These are phyloP conservation scores for Pseudodiploospora longispora DNA, from an alignment of 2,329 filamentous ascomycete genomes.

Conservation along the genomic window DNA sequence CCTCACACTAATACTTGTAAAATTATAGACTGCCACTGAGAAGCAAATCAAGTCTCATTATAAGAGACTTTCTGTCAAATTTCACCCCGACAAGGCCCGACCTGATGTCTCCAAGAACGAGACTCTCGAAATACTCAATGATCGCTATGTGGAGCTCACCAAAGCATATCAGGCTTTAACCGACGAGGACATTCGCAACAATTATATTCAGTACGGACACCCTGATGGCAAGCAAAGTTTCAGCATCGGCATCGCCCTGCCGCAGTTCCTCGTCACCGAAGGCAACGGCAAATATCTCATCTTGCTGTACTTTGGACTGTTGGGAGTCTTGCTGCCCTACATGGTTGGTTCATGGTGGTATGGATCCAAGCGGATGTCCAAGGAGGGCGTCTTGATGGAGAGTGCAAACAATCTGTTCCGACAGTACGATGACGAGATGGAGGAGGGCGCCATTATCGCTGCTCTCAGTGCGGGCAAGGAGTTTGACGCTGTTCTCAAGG, in stretches of 20 bases:
- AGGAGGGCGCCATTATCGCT: constrained; percentile 69
- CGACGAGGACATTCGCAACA: constrained; percentile 94
- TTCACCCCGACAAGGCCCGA: constrained; percentile 87
- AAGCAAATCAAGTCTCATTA: constrained; percentile 90
- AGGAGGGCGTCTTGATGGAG: constrained; percentile 86
- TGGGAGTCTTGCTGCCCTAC: constrained; percentile 87
- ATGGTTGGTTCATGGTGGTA: constrained; percentile 98
- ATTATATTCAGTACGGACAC: constrained; percentile 92
- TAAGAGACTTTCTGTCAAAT: constrained; percentile 74
- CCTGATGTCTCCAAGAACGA: constrained; percentile 83
- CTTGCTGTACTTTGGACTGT: constrained; percentile 76
- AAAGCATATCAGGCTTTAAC: constrained; percentile 98
- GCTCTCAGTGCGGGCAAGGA: constrained; percentile 82
- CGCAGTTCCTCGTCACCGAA: constrained; percentile 84
- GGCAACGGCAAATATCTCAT: constrained; percentile 95
- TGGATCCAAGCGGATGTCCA: constrained; percentile 84
- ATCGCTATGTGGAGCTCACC: constrained; percentile 86
- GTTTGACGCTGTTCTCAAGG: constrained; percentile 67
- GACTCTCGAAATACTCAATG: constrained; percentile 75
- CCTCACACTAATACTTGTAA: background rate
- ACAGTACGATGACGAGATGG: constrained; percentile 79
- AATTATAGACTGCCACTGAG: constrained; percentile 63
- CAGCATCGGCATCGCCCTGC: constrained; percentile 94
- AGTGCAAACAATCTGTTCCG: constrained; percentile 92
- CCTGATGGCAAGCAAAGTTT: constrained; percentile 97